A percentile compares a stretch with the other conserved stretches of the same genome.
phyloP scores from a whole-genome alignment of 2,329 filamentous ascomycete genomes.

The Penicillium glabrum region DNA sequence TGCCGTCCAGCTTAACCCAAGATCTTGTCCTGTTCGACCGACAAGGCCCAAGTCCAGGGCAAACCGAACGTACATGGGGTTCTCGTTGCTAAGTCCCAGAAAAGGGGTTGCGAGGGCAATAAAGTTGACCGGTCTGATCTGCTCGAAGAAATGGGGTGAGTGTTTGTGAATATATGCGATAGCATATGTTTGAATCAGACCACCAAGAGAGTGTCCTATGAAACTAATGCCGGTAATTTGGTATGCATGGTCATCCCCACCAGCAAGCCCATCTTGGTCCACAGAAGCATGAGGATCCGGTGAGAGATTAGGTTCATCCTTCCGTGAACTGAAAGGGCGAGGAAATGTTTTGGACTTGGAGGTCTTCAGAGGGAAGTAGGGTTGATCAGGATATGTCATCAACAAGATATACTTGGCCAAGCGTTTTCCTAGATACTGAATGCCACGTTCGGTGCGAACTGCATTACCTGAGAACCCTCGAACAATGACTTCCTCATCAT shows the following conservation, averaged over 20 bases:
- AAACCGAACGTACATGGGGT: slow-evolving; percentile 95
- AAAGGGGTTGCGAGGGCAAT: slow-evolving; percentile 85
- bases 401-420: slow-evolving; percentile 86
- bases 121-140: slow-evolving; percentile 87
- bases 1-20: slow-evolving; percentile 90
- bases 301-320: slow-evolving; percentile 31
- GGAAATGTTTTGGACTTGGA: slow-evolving; percentile 51
- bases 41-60: slow-evolving; percentile 94
- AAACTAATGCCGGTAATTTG: slow-evolving; percentile 94
- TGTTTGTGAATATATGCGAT: slow-evolving; percentile 97
- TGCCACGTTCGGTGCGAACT: slow-evolving; percentile 86
- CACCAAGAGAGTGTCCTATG: slow-evolving; percentile 86
- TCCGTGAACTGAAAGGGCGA: slow-evolving; percentile 48
- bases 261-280: slow-evolving; percentile 42
- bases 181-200: slow-evolving; percentile 87
- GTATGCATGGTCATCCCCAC: slow-evolving; percentile 60
- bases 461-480: slow-evolving; percentile 88
- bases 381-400: slow-evolving; percentile 92
- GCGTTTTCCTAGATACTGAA: slow-evolving; percentile 94
- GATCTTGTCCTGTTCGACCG: slow-evolving; percentile 91
- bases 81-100: slow-evolving; percentile 91
- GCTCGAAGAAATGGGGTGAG: slow-evolving; percentile 83
- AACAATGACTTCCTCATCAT: slow-evolving; percentile 77
- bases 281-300: slow-evolving; percentile 33
- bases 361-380: slow-evolving; percentile 69